Percentiles rank a stretch among this genome's conserved stretches.
Conservation (phyloP, 2,329 filamentous ascomycete genomes). For the Trichoderma afroharzianum region DNA sequence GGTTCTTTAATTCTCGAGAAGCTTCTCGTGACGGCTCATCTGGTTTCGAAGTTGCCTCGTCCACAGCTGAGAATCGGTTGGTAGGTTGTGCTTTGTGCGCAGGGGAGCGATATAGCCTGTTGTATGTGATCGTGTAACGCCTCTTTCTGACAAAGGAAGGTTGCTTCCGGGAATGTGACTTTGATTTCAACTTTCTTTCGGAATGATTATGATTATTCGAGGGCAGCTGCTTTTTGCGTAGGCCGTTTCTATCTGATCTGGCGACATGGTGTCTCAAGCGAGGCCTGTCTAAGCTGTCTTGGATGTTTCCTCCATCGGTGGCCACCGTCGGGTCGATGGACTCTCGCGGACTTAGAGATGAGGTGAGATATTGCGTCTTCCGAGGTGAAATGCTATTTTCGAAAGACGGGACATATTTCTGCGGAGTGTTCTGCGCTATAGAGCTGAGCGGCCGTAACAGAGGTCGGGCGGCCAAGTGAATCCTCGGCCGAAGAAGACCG, state of each 20-base stretch:
- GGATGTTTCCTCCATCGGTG: not conserved
- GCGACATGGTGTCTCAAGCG: not conserved
- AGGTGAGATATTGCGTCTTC: not conserved
- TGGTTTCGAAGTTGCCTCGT: not conserved
- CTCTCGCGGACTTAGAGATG: not conserved
- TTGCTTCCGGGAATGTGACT: not conserved
- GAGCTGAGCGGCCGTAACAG: not conserved
- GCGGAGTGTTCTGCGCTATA: not conserved
- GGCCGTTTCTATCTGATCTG: not conserved
- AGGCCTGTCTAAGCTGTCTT: not conserved
- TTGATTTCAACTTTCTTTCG: not conserved
- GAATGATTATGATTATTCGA: not conserved
- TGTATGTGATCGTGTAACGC: conserved; percentile 9
- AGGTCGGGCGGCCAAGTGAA: not conserved
- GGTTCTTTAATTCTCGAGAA: not conserved
- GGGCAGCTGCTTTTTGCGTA: not conserved
- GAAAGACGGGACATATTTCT: not conserved
- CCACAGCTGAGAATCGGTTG: not conserved
- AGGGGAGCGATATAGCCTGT: conserved; percentile 1
- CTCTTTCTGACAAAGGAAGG: not conserved
- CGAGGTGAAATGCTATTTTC: not conserved
- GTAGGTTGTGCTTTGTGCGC: not conserved
- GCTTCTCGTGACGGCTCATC: not conserved
- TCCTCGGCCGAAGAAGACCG: not conserved
- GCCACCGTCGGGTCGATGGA: not conserved